Evolutionary conservation across 768 basidiomycete species (phyloP).

Genomic region (Candolleomyces aberdarensis): DNA sequence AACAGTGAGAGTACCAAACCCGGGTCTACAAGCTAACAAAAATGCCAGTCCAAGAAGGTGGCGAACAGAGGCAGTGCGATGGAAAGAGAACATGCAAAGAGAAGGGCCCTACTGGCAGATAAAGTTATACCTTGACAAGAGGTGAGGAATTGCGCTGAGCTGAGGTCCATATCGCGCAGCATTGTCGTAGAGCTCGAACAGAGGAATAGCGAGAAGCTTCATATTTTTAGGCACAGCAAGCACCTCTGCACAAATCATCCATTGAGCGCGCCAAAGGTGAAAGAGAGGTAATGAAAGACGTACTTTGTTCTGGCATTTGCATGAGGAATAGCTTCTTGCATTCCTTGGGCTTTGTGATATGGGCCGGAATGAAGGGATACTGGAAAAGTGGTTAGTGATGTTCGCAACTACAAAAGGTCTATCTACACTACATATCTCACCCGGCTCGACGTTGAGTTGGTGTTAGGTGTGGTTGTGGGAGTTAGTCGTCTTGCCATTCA

Average conservation of each 20-base stretch:
- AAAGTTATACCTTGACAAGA: slow-evolving; percentile 82
- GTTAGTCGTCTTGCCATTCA: too few species aligned
- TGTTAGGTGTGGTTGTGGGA: too few species aligned
- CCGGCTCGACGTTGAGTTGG: too few species aligned
- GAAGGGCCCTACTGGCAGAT: slow-evolving; percentile 56
- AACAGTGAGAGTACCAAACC: too few species aligned
- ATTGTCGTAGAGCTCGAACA: slow-evolving; percentile 98
- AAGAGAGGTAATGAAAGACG: slow-evolving; percentile 27
- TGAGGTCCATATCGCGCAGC: slow-evolving; percentile 94
- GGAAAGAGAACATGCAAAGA: too few species aligned
- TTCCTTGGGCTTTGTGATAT: slow-evolving; percentile 97
- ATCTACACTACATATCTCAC: too few species aligned
- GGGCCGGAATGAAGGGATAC: slow-evolving; percentile 94
- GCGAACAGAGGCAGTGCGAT: too few species aligned
- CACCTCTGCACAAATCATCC: slow-evolving; percentile 56
- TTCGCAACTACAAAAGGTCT: too few species aligned
- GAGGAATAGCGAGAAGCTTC: slow-evolving; percentile 94
- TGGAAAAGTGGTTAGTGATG: slow-evolving; percentile 32
- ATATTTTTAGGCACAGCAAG: slow-evolving; percentile 98
- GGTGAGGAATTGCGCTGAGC: slow-evolving; percentile 88
- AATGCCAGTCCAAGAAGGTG: too few species aligned
- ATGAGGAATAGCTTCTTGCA: slow-evolving; percentile 95
- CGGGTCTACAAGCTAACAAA: too few species aligned
- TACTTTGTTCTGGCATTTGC: slow-evolving; percentile 93
- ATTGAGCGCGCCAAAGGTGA: background rate